These are phyloP conservation scores for Fusarium abutilonis DNA, from an alignment of 2,329 filamentous ascomycete species.

Conservation along the genomic window DNA sequence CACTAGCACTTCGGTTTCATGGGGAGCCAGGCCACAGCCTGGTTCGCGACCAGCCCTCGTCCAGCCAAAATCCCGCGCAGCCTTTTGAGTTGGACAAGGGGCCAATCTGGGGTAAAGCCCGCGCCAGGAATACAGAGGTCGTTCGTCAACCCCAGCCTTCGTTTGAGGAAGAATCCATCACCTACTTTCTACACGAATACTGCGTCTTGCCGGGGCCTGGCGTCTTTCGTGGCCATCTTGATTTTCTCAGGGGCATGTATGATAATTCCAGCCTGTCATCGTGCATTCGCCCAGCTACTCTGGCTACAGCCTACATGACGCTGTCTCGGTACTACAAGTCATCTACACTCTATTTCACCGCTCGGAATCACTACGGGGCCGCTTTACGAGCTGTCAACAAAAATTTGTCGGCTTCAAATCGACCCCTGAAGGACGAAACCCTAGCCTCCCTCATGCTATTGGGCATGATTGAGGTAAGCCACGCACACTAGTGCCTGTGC, in stretches of 20 bases:
- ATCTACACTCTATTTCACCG: constrained; percentile 27
- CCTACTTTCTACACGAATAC: constrained; percentile 28
- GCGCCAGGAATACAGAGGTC: constrained; percentile 1
- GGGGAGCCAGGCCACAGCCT: constrained; percentile 26
- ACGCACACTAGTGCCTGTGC: not conserved
- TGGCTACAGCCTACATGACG: constrained; percentile 25
- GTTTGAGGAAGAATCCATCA: constrained; percentile 29
- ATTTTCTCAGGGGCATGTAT: constrained; percentile 28
- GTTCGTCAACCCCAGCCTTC: constrained; percentile 31
- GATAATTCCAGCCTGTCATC: constrained; percentile 11
- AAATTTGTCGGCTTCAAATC: constrained; percentile 22
- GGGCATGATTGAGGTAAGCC: constrained; percentile 28
- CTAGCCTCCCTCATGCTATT: constrained; percentile 29
- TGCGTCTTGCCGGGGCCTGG: constrained; percentile 16
- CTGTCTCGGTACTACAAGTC: constrained; percentile 35
- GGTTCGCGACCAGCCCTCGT: constrained; percentile 3
- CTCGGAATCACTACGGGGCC: constrained; percentile 23
- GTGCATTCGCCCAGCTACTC: constrained; percentile 26
- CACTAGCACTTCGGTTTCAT: constrained; percentile 32
- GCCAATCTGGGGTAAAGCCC: not conserved
- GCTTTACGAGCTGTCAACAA: constrained; percentile 25
- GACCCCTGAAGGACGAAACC: constrained; percentile 24
- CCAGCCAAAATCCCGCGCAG: not conserved
- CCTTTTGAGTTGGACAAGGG: constrained; percentile 2
- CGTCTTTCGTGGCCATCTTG: constrained; percentile 21